Evolutionary conservation across 768 basidiomycete genomes (phyloP), one percentile per base, ranked within the genome.

Genomic region (Trametes villosa): DNA sequence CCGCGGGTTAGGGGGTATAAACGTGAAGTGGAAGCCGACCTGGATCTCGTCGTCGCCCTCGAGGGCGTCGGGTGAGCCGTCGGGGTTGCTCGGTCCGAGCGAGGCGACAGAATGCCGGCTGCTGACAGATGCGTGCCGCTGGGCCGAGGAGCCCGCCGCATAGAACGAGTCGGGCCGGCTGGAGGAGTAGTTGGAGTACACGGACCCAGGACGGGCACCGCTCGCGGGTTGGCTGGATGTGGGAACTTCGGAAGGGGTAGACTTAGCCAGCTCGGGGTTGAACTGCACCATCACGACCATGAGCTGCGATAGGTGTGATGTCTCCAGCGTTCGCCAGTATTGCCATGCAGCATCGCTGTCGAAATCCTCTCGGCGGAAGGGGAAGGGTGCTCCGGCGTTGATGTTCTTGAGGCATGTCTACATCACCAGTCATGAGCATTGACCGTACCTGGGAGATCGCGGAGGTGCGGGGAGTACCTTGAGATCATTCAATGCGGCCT

Each of bases 371-470:
- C 90, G 81, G 51, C 88, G 83, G 20, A 91, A 93, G 1, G 95
- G 94, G 70, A 96, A 96, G 1, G 89, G 77, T 13, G 83, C 80
- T 26, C 92, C 90, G 15, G 90, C 88, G 54, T 89, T 92, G 70
- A 98, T 90, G 64, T 94, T 92, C 78, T 96, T 96, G 54, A 98
- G 78, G 70, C 91, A 95, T 34, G 90, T 91, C 91, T 95, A 68
- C 5, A 69, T 24, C 26, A 56, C 41, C 36, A 38, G 40, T 2
- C 40, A 60, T 63, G 50, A 34, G 65, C 53, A 66, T 57, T 29
- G 38, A 22, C 15, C 42, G 24, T 12, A 24, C 34, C 50, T 15
- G 34, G 48, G 48, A 33, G 33, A 22, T 6, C 18, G 20, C 13
- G 47, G 58, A 66, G 42, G 52, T 62, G 27, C 22, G 15, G n/a